Evolutionary conservation across 1,139 yeast genomes (phyloP).

Genomic region (Lodderomyces beijingensis): DNA sequence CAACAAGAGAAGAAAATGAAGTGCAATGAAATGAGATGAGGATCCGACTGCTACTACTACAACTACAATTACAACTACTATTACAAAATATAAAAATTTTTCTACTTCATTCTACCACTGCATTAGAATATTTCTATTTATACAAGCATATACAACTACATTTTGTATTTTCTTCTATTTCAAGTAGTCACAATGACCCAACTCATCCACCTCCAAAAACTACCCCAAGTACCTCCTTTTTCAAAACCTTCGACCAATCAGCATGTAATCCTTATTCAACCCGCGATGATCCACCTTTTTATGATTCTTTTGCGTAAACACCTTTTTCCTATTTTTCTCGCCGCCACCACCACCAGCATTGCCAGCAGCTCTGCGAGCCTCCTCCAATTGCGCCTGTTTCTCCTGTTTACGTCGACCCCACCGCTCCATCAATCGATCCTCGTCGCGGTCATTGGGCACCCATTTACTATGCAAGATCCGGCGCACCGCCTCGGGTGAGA

Average conservation of each 20-base stretch:
- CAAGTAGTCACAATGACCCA: too few species aligned
- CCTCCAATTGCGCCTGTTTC: too few species aligned
- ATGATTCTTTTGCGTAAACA: background rate
- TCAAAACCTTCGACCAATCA: background rate
- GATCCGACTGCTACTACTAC: too few species aligned
- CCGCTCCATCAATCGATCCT: conserved; percentile 26
- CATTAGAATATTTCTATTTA: too few species aligned
- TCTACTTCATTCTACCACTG: too few species aligned
- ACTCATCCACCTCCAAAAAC: too few species aligned
- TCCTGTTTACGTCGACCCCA: conserved; percentile 2
- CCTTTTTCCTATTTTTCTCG: background rate
- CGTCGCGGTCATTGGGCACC: conserved; percentile 59
- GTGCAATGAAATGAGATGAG: too few species aligned
- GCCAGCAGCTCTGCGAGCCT: background rate
- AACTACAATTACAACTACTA: too few species aligned
- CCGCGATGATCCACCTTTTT: background rate
- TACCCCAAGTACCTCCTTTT: too few species aligned
- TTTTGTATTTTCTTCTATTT: too few species aligned
- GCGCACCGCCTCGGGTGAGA: conserved; percentile 81
- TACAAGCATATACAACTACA: too few species aligned
- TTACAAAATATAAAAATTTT: too few species aligned
- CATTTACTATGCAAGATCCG: conserved; percentile 71
- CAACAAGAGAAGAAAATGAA: conserved; percentile 13
- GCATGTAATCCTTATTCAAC: background rate
- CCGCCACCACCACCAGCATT: background rate